phyloP scores from a whole-genome alignment of 129 eudicot genomes.

The Pseudognaphalium luteoalbum region DNA sequence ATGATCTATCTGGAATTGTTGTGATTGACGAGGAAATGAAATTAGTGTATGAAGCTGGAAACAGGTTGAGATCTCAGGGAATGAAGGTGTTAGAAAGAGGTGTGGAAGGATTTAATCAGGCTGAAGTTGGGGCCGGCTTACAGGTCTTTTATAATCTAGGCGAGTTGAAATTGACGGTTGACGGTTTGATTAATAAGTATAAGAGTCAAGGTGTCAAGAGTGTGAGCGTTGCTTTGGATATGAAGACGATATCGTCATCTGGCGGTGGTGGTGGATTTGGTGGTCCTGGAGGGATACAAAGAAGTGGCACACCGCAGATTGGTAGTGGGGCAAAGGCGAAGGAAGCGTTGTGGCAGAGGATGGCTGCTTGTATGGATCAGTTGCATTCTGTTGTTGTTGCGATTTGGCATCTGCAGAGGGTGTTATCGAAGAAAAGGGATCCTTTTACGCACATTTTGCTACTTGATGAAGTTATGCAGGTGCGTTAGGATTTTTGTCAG shows the following conservation, averaged over 20 bases:
- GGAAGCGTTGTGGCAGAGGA: constrained; percentile 91
- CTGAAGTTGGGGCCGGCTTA: constrained; percentile 87
- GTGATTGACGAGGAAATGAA: constrained; percentile 69
- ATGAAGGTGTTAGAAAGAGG: constrained; percentile 85
- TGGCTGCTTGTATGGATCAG: constrained; percentile 90
- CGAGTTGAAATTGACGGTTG: constrained; percentile 71
- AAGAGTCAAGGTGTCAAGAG: constrained; percentile 65
- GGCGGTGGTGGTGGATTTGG: constrained; percentile 42
- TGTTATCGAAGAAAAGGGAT: constrained; percentile 90
- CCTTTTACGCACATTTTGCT: constrained; percentile 90
- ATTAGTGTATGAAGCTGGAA: constrained; percentile 65
- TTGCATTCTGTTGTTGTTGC: constrained; percentile 77
- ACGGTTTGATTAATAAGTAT: constrained; percentile 70
- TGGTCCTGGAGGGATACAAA: constrained; percentile 87
- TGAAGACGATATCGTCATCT: constrained; percentile 65
- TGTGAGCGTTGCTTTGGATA: constrained; percentile 72
- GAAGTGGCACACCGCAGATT: constrained; percentile 88
- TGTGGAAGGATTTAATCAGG: constrained; percentile 78
- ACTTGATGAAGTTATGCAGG: constrained; percentile 94
- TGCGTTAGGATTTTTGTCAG: constrained; percentile 18
- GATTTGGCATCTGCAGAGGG: constrained; percentile 98
- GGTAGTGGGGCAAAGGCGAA: constrained; percentile 76
- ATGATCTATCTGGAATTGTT: constrained; percentile 52
- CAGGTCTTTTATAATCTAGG: constrained; percentile 95
- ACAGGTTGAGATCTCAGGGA: constrained; percentile 60